Evolutionary conservation across 2,329 filamentous ascomycete species (phyloP).

Genomic region (Aspergillus hiratsukae): DNA sequence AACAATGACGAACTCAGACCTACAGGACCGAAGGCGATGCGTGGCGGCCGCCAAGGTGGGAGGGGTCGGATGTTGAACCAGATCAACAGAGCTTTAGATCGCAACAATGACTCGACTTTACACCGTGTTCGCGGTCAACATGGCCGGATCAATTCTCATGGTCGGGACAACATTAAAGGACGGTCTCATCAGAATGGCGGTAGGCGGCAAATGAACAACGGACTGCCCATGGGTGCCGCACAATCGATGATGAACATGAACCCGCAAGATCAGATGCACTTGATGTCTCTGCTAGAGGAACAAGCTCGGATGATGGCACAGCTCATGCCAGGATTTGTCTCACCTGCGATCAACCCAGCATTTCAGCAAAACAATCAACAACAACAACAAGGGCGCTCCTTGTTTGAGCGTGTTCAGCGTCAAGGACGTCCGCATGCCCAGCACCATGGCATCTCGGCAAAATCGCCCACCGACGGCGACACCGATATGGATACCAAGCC

Average conservation of each 20-base stretch:
- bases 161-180: conserved; percentile 66
- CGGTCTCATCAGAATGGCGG: conserved; percentile 48
- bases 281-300: conserved; percentile 76
- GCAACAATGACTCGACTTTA: conserved; percentile 65
- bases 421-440: conserved; percentile 46
- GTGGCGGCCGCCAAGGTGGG: conserved; percentile 62
- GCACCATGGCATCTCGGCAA: conserved; percentile 23
- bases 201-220: conserved; percentile 41
- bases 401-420: conserved; percentile 67
- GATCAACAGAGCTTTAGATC: conserved; percentile 76
- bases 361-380: conserved; percentile 45
- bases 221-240: conserved; percentile 38
- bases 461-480: conserved; percentile 18
- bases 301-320: conserved; percentile 83
- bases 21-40: conserved; percentile 92
- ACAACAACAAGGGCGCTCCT: conserved; percentile 51
- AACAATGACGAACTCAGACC: conserved; percentile 56
- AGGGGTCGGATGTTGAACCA: conserved; percentile 83
- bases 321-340: conserved; percentile 54
- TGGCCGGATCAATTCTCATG: conserved; percentile 77
- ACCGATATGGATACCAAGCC: conserved; percentile 40
- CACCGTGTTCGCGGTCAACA: conserved; percentile 71
- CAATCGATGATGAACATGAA: conserved; percentile 51
- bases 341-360: conserved; percentile 50
- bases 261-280: conserved; percentile 66